Evolutionary conservation across 257 asterid species (phyloP).

Genomic region (Eustoma russellianum): DNA sequence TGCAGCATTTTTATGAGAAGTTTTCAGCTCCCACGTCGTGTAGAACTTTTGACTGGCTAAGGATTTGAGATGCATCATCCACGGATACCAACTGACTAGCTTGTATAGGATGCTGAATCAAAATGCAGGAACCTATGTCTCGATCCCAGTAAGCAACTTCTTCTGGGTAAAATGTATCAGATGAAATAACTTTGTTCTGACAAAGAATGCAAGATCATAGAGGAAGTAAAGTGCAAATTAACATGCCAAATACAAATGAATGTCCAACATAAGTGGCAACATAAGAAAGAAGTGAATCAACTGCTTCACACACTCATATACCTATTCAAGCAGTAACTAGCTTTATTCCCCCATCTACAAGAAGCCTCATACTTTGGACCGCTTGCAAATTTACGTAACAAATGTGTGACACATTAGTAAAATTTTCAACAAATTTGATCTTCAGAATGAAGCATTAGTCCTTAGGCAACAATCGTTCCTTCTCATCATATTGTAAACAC

Average conservation of each 20-base stretch:
- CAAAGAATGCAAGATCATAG: constrained; percentile 18
- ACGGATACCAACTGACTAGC: constrained; percentile 36
- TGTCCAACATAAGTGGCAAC: no score
- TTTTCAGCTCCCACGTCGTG: constrained; percentile 29
- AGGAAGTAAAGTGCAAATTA: not conserved
- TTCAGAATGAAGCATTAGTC: constrained; percentile 81
- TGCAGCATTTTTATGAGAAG: constrained; percentile 13
- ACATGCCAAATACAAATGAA: not conserved
- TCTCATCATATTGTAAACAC: constrained; percentile 67
- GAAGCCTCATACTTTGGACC: constrained; percentile 87
- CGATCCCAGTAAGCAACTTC: constrained; percentile 59
- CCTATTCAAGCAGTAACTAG: constrained; percentile 74
- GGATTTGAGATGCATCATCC: constrained; percentile 40
- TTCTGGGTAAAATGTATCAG: constrained; percentile 56
- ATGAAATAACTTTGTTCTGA: constrained; percentile 72
- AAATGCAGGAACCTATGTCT: constrained; percentile 40
- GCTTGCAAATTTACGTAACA: constrained; percentile 59
- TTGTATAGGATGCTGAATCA: constrained; percentile 70
- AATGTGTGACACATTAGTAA: constrained; percentile 68
- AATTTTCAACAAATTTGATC: constrained; percentile 48
- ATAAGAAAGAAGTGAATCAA: constrained; percentile 25
- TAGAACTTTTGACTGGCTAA: constrained; percentile 33
- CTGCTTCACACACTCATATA: constrained; percentile 73
- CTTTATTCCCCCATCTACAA: constrained; percentile 61
- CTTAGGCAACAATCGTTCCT: constrained; percentile 61